Conservation (phyloP, 148 eudicot species). For the Agrostemma githago region DNA sequence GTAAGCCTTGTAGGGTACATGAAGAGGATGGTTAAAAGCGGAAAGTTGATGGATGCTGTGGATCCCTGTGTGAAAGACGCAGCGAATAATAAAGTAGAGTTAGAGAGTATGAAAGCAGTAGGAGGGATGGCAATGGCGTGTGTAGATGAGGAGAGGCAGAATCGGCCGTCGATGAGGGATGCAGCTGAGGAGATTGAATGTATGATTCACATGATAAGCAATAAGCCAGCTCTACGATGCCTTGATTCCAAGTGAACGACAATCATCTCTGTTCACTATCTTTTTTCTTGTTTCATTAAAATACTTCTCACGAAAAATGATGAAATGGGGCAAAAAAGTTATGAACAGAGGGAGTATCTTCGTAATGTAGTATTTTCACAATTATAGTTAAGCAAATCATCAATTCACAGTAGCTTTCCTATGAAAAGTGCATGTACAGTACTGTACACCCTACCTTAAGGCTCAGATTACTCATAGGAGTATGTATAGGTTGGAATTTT, state of each 20-base stretch:
- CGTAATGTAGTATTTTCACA: no score
- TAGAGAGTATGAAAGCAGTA: constrained; percentile 46
- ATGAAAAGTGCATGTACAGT: no score
- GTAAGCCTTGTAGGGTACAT: constrained; percentile 45
- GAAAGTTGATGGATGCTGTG: constrained; percentile 34
- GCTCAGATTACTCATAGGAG: no score
- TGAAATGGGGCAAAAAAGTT: no score
- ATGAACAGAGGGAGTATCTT: no score
- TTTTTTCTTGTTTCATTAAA: no score
- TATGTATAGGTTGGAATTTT: no score
- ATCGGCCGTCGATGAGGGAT: constrained; percentile 57
- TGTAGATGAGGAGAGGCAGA: constrained; percentile 40
- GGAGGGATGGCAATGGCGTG: constrained; percentile 40
- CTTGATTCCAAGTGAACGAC: constrained; percentile 3
- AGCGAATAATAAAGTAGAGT: constrained; percentile 30
- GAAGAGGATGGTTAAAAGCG: constrained; percentile 27
- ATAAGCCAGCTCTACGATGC: background rate
- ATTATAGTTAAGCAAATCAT: no score
- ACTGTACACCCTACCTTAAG: no score
- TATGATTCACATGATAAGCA: constrained; percentile 36
- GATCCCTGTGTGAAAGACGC: constrained; percentile 34
- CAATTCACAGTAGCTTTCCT: no score
- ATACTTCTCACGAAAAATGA: no score
- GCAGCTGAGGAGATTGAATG: constrained; percentile 49
- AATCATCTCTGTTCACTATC: no score